Base-by-base conservation (phyloP, 257 asterid species). In the Penstemon newberryi region DNA sequence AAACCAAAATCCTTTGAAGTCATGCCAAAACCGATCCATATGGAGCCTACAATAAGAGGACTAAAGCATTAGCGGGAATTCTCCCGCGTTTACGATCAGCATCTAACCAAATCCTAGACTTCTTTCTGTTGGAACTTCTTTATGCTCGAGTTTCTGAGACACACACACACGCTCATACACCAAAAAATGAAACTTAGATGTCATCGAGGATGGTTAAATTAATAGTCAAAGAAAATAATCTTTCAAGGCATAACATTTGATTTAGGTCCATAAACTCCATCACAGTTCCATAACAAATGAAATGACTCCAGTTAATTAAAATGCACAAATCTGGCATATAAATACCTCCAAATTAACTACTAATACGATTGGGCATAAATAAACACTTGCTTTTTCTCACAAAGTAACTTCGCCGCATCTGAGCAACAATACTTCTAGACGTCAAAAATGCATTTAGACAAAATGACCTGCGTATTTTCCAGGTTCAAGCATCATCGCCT, bases 401-500 rank as follows among this genome's bases (percentile, higher is more conserved):
- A 7, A 46, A 66, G 56, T 19, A 37, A 36, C 69, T n/a, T 8
- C 11, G 7, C 56, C 37, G 52, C 49, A 38, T 45, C 44, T 40
- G 66, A 72, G 66, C 56, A 72, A 25, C 33, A 25, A 54, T 45
- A 54, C 53, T 50, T 51, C 6, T 33, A 52, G 40, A 63, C 44
- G 36, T 63, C 63, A 51, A 64, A 75, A 75, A 79, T 63, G 80
- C 47, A 58, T 45, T 50, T 54, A 63, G 75, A 69, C 51, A 43
- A 44, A 47, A 57, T 25, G 33, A 6, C 13, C 72, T 50, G 50
- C 15, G 8, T 11, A 3, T 51, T 12, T 46, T 18, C 56, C 69
- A 70, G 58, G 53, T 63, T 81, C 81, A 78, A 67, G 71, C 73
- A 44, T 49, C 19, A 73, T 57, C 57, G 40, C 71, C 76, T n/a